A percentile compares a stretch with the other conserved stretches of the same genome.
These are phyloP conservation scores for Dendrocalamus latiflorus DNA, from an alignment of 202 grass and related monocot genomes.

Conservation along the genomic window DNA sequence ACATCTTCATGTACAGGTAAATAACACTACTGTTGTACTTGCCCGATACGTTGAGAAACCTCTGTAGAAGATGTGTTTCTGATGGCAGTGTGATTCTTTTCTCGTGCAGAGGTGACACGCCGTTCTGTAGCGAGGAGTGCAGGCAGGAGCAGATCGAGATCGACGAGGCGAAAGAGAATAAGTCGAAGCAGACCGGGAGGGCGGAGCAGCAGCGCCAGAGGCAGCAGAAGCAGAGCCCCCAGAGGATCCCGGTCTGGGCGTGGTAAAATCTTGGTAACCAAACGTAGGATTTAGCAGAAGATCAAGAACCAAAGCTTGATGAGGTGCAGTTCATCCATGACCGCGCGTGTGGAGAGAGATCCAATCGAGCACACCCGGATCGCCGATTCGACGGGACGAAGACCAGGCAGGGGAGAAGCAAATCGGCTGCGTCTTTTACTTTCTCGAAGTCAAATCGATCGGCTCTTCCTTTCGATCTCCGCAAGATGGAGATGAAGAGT, in stretches of 20 bases:
- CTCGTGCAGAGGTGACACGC: conserved; percentile 63
- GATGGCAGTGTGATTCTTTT: no score
- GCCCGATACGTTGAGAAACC: no score
- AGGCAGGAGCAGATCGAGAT: conserved; percentile 81
- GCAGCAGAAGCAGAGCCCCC: conserved; percentile 51
- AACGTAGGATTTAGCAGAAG: conserved; percentile 19
- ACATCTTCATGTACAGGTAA: no score
- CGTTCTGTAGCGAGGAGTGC: conserved; percentile 92
- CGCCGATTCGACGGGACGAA: not conserved
- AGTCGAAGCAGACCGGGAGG: conserved; percentile 30
- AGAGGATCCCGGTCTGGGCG: conserved; percentile 69
- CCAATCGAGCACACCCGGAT: not conserved
- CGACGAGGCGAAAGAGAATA: conserved; percentile 59
- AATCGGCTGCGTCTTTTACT: no score
- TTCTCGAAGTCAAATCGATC: no score
- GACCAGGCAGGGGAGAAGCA: not conserved
- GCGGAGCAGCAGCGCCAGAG: conserved; percentile 49
- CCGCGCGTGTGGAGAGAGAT: not conserved
- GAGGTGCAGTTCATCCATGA: not conserved
- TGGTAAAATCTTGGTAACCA: conserved; percentile 28
- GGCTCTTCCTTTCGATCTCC: no score
- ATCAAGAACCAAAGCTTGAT: not conserved
- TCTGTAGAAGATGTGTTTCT: no score
- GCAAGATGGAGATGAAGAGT: no score
- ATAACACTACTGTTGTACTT: no score